Base-by-base conservation (phyloP, 371 early-diverging fungal genomes). In the Lichtheimia hyalospora region DNA sequence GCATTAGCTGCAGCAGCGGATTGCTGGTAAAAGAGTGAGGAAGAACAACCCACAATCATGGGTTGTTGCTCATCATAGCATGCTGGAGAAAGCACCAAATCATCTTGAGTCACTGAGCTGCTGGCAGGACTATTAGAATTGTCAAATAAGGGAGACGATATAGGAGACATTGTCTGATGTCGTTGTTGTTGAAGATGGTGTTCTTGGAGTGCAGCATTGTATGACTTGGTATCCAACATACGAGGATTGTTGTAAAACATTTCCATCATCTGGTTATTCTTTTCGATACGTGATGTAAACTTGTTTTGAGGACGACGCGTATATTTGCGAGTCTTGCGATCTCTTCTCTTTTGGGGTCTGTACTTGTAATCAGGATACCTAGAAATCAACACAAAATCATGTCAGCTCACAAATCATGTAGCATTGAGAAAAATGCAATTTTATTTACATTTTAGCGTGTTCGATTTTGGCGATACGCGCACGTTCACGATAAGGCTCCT, bases 381-480 rank as follows among this genome's bases (percentile, higher is more conserved):
- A 51, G 21, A 8, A 20, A 46, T 6, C n/a, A 53, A 20, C 8
- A 52, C 10, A 15, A 50, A n/a, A 14, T n/a, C 15, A 5, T 10
- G 12, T 48, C 28, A 25, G 23, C 3, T 15, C 41, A 23, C 25
- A 12, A 25, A 10, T 5, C 0, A 46, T 8, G 5, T 13, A 13
- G 15, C 6, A 4, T 15, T 25, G 25, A 25, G 25, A 25, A 5
- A 52, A 34, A 25, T 13, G 23, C 15, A 24, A 48, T n/a, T 44
- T 14, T 18, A 58, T 54, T 54, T 51, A 64, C 62, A 24, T 21
- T 25, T 43, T 25, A 20, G 21, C 74, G 69, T 89, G 89, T 59
- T 81, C 79, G 42, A 71, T 54, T 57, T 83, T 83, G n/a, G 76
- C 80, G 15, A 72, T 44, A 48, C 83, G 81, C 5, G 89, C 89